phyloP scores from a whole-genome alignment of 441 rosid species.

The Pelargonium myrrhifolium region DNA sequence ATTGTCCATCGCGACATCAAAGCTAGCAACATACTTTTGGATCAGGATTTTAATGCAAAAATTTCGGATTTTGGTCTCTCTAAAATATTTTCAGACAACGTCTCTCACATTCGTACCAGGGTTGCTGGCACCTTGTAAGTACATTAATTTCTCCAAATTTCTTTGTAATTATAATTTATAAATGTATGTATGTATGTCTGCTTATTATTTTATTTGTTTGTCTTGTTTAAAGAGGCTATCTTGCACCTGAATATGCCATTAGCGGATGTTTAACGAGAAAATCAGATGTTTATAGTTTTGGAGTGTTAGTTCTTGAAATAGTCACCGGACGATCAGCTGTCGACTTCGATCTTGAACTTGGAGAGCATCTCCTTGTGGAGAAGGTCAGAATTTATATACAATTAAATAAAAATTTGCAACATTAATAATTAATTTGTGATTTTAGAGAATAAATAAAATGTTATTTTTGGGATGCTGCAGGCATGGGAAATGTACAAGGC shows the following conservation, averaged over 20 bases:
- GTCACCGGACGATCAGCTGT: conserved; percentile 21
- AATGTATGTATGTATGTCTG: background rate
- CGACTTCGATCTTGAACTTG: conserved; percentile 22
- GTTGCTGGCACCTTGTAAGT: conserved; percentile 50
- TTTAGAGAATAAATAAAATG: background rate
- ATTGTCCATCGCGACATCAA: conserved; percentile 31
- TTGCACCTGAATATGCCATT: conserved; percentile 27
- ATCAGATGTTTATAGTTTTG: conserved; percentile 28
- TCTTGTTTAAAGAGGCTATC: conserved; percentile 19
- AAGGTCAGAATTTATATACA: conserved; percentile 21
- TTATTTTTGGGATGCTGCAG: conserved; percentile 19
- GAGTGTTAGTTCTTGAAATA: conserved; percentile 28
- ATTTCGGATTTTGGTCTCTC: conserved; percentile 32
- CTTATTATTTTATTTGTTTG: background rate
- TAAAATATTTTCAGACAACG: conserved; percentile 22
- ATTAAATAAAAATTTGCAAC: background rate
- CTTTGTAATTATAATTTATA: background rate
- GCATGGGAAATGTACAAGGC: conserved; percentile 38
- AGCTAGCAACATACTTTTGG: conserved; percentile 28
- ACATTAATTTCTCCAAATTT: background rate
- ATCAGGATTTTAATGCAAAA: conserved; percentile 25
- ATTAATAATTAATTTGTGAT: no score
- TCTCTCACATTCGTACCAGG: conserved; percentile 32
- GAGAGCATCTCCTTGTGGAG: conserved; percentile 36
- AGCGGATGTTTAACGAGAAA: conserved; percentile 25